Conservation (phyloP, 805 yeast genomes). For the Lachancea nothofagi region DNA sequence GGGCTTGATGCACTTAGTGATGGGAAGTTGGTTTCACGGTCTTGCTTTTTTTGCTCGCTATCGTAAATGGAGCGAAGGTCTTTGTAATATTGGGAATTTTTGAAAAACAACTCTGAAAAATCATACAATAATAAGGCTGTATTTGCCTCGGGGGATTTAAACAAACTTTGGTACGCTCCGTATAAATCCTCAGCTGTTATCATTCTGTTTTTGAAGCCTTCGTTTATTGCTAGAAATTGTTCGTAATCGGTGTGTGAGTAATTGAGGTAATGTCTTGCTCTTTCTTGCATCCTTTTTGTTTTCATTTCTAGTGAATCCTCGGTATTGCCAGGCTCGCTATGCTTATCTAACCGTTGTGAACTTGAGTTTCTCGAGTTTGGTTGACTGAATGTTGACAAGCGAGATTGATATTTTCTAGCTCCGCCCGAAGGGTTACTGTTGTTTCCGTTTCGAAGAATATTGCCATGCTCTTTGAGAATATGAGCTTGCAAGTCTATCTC, state of each 20-base stretch:
- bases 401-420: constrained; percentile 44
- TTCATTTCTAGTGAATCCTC: constrained; percentile 41
- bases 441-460: constrained; percentile 42
- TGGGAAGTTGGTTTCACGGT: constrained; percentile 23
- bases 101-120: constrained; percentile 50
- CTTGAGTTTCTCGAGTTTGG: constrained; percentile 28
- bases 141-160: constrained; percentile 43
- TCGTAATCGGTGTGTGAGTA: constrained; percentile 44
- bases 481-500: constrained; percentile 85
- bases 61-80: constrained; percentile 33
- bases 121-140: constrained; percentile 54
- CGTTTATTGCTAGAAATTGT: constrained; percentile 46
- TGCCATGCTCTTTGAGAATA: constrained; percentile 75
- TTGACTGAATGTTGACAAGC: constrained; percentile 52
- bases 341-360: constrained; percentile 14
- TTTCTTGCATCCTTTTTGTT: constrained; percentile 64
- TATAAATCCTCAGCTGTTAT: constrained; percentile 46
- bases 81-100: constrained; percentile 39
- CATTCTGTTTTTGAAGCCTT: constrained; percentile 40
- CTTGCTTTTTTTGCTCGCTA: constrained; percentile 23
- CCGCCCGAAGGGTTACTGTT: constrained; percentile 25
- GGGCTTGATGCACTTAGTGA: constrained; percentile 13
- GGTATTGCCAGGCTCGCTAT: constrained; percentile 29
- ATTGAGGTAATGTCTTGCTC: constrained; percentile 74
- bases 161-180: constrained; percentile 43